Percentiles rank a stretch among this genome's conserved stretches.
Conservation (phyloP, 2,329 filamentous ascomycete species). For the Chaetomiaceae sp. region DNA sequence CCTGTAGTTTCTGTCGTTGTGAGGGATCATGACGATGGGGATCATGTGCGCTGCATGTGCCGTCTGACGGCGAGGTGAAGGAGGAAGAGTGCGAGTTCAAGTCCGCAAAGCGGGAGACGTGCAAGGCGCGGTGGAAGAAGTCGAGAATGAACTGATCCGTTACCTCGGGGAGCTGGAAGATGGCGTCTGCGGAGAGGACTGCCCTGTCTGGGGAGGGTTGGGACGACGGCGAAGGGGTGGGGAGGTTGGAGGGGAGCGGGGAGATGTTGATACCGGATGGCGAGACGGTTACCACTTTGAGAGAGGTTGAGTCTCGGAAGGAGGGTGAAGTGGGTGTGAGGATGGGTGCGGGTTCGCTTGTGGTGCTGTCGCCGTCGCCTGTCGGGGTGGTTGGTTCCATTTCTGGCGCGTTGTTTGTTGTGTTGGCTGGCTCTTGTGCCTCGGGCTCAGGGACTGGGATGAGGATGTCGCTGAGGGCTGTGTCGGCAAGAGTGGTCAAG, state of each 20-base stretch:
- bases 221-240: background rate
- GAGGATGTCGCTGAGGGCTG: background rate
- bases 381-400: background rate
- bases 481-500: background rate
- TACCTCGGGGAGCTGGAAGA: constrained; percentile 10
- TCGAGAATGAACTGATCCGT: background rate
- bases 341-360: no score
- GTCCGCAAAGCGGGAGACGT: constrained; percentile 2
- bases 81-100: no score
- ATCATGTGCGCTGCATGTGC: no score
- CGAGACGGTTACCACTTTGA: constrained; percentile 2
- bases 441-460: background rate
- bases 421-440: no score
- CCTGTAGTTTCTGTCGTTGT: background rate
- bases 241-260: background rate
- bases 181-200: constrained; percentile 6
- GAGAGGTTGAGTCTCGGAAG: background rate
- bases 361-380: background rate
- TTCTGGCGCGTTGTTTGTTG: no score
- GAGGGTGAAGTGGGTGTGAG: background rate
- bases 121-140: constrained; percentile 11
- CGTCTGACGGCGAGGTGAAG: no score
- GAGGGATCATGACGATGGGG: background rate
- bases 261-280: background rate
- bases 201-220: background rate